A percentile compares a stretch with the other conserved stretches of the same genome.
phyloP scores from a whole-genome alignment of 768 basidiomycete genomes.

The Nidularia pulvinata region DNA sequence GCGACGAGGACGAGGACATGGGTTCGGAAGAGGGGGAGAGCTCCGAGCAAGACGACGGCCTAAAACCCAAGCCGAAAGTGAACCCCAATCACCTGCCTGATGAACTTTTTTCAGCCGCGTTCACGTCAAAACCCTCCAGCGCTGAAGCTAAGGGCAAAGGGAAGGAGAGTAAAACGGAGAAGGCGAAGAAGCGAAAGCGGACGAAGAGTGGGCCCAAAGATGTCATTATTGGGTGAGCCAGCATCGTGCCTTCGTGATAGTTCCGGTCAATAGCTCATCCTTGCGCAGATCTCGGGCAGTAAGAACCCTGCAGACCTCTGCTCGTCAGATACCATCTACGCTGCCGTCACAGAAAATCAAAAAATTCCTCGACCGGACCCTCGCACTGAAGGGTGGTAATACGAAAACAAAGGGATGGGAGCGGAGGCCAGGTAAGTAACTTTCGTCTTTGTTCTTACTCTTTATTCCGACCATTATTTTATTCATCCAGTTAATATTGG shows the following conservation, averaged over 20 bases:
- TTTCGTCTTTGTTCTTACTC: neutral
- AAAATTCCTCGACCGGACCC: slow-evolving; percentile 50
- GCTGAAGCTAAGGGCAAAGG: slow-evolving; percentile 15
- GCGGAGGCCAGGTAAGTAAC: slow-evolving; percentile 50
- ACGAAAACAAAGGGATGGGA: slow-evolving; percentile 53
- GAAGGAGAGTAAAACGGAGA: slow-evolving; percentile 8
- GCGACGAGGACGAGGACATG: slow-evolving; percentile 15
- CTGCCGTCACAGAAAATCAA: slow-evolving; percentile 46
- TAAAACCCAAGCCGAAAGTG: slow-evolving; percentile 9
- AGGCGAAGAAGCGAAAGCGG: slow-evolving; percentile 26
- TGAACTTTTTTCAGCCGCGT: slow-evolving; percentile 60
- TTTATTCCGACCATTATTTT: neutral
- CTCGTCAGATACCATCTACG: slow-evolving; percentile 32
- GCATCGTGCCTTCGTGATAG: neutral
- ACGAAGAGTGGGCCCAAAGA: slow-evolving; percentile 39
- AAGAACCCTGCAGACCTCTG: slow-evolving; percentile 37
- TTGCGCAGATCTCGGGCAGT: slow-evolving; percentile 49
- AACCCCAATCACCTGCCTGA: slow-evolving; percentile 61
- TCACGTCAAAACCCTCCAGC: slow-evolving; percentile 26
- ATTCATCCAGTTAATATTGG: slow-evolving; percentile 49
- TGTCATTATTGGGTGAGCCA: slow-evolving; percentile 47
- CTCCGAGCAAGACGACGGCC: slow-evolving; percentile 11
- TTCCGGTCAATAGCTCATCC: neutral
- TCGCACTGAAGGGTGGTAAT: slow-evolving; percentile 42
- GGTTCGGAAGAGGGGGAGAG: too few relatives aligned